Base-by-base conservation (phyloP, 345 rosid species). In the Jatropha curcas region DNA sequence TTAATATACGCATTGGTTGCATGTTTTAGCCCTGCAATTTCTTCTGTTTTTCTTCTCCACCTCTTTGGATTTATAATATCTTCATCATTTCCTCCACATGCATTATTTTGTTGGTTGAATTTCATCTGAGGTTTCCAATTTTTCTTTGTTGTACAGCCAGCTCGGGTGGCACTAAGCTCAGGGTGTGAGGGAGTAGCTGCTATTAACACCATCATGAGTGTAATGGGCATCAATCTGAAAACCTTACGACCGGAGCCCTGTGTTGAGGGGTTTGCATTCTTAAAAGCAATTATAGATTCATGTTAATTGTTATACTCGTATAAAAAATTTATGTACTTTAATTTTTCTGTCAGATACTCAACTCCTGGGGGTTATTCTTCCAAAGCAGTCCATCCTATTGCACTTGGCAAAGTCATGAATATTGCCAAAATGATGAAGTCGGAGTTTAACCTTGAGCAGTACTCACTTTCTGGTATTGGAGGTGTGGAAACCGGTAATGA, bases 291-390 rank as follows among this genome's bases (percentile, higher is more conserved):
- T 37, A 48, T 17, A 48, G 53, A 58, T 72, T 71, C 24, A 16
- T 24, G 24, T 70, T 67, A 43, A 25, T 56, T 71, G 51, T 24
- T 31, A 70, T 39, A 10, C 67, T 68, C 31, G 24, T 30, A 20
- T 50, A 19, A n/a, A n/a, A 45, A 72, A 35, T 30, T 72, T 61
- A 64, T 25, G 61, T 20, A 20, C 51, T 71, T 64, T 28, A 68
- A 77, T 67, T 55, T 75, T 80, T 50, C 60, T 81, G 66, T 22
- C 79, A 95, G 98, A 69, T 92, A 95, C 79, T 92, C 99, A 24
- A 95, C 98, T 74, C 98, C 99, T 19, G 99, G 99, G 43, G 97
- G 99, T 66, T 95, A 95, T 76, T 95, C 99, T 75, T 85, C 79
- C 41, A 95, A 91, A 81, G 99, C 96, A 17, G 99, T 92, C 71